Conservation (phyloP, 2,329 filamentous ascomycete genomes). For the Emergomyces orientalis region DNA sequence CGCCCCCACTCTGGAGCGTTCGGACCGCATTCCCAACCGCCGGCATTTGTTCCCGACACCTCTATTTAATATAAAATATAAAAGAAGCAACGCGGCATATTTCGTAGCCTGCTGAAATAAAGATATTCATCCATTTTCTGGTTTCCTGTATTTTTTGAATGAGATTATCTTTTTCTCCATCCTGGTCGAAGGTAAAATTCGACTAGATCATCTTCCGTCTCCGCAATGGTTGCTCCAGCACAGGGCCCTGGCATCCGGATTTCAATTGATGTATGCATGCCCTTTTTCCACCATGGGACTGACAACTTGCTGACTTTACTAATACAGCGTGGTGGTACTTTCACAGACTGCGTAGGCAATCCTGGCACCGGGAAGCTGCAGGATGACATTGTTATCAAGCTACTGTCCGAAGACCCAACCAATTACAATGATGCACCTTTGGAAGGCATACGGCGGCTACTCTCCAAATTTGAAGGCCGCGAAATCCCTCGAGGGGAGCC, state of each 20-base stretch:
- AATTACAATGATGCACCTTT: conserved; percentile 89
- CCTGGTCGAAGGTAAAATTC: not conserved
- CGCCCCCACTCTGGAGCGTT: not conserved
- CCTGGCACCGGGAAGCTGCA: conserved; percentile 57
- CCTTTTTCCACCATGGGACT: not conserved
- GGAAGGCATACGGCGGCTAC: conserved; percentile 79
- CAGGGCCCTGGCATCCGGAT: conserved; percentile 26
- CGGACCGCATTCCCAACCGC: not conserved
- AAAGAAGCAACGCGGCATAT: not conserved
- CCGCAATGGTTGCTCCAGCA: conserved; percentile 10
- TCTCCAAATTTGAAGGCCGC: conserved; percentile 63
- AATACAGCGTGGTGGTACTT: conserved; percentile 67
- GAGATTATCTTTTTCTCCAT: not conserved
- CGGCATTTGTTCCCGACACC: not conserved
- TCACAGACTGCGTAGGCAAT: conserved; percentile 86
- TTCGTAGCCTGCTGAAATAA: not conserved
- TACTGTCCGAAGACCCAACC: conserved; percentile 78
- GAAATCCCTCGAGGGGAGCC: conserved; percentile 72
- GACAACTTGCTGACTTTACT: conserved; percentile 5
- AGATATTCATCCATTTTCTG: not conserved
- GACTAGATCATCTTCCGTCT: not conserved
- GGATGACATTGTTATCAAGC: conserved; percentile 74
- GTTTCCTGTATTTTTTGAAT: not conserved
- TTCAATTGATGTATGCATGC: conserved; percentile 28
- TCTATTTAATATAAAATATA: not conserved